Evolutionary conservation across 2,329 filamentous ascomycete species (phyloP).

Genomic region (Alternaria hordeiaustralica): DNA sequence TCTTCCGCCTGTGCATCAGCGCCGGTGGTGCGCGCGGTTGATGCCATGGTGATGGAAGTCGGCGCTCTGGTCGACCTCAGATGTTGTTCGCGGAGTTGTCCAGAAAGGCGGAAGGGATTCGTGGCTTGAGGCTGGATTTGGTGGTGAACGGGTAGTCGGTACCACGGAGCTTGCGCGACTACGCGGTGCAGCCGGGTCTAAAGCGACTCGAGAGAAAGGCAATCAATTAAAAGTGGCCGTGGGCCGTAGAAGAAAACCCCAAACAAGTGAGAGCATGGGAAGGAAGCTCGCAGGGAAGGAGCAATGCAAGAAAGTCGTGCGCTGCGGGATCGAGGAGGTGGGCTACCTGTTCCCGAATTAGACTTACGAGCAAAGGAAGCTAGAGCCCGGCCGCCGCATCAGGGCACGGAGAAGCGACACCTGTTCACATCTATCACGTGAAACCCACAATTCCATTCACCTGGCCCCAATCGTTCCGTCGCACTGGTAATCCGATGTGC

Average conservation of each 20-base stretch:
- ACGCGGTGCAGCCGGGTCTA: conserved; percentile 5
- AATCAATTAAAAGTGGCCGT: conserved; percentile 21
- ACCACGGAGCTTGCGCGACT: conserved; percentile 14
- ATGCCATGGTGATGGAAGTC: conserved; percentile 32
- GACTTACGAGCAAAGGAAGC: conserved; percentile 27
- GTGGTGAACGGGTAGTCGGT: conserved; percentile 21
- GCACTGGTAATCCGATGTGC: neutral
- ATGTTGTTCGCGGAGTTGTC: conserved; percentile 2
- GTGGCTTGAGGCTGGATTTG: conserved; percentile 21
- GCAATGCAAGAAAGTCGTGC: conserved; percentile 27
- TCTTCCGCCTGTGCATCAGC: conserved; percentile 52
- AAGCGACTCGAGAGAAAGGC: neutral
- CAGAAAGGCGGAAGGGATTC: conserved; percentile 14
- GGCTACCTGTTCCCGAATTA: conserved; percentile 34
- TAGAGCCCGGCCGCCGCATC: conserved; percentile 16
- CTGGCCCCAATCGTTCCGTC: neutral
- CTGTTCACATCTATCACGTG: conserved; percentile 19
- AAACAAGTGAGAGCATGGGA: conserved; percentile 18
- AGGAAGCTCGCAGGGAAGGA: conserved; percentile 19
- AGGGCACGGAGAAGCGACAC: conserved; percentile 21
- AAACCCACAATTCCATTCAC: conserved; percentile 10
- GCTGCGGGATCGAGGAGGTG: conserved; percentile 28
- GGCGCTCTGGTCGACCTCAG: neutral
- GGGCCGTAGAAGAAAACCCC: conserved; percentile 17
- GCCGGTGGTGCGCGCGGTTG: conserved; percentile 47